phyloP scores from a whole-genome alignment of 192 early-diverging fungal genomes.

The Haplosporangium gracile region DNA sequence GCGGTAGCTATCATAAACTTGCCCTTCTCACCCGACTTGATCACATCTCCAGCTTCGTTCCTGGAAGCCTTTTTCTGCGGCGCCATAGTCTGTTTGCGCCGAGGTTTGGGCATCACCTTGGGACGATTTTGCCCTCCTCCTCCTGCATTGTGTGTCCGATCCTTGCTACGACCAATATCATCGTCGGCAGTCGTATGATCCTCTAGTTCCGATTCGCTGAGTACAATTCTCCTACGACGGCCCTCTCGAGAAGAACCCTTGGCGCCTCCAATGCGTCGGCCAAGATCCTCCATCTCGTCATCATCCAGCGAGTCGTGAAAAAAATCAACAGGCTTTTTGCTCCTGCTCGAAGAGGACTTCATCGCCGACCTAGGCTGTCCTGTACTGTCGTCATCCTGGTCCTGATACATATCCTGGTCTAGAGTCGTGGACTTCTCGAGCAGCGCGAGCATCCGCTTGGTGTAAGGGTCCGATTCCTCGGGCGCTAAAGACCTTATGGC shows the following conservation, averaged over 20 bases:
- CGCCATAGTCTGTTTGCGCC: not conserved
- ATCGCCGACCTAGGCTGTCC: not conserved
- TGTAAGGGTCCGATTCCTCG: slow-evolving; percentile 16
- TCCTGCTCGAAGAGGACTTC: slow-evolving; percentile 12
- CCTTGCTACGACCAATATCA: not conserved
- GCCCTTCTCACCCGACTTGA: not conserved
- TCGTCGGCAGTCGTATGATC: not conserved
- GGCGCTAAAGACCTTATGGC: not conserved
- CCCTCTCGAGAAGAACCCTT: not conserved
- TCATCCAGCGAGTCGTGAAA: slow-evolving; percentile 3
- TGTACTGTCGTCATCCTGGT: not conserved
- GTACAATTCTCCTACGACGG: not conserved
- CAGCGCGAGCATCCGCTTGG: slow-evolving; percentile 21
- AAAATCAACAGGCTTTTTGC: not conserved
- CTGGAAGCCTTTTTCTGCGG: not conserved
- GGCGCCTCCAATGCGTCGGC: not conserved
- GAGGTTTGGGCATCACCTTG: not conserved
- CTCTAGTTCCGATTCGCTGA: not conserved
- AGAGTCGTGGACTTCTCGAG: slow-evolving; percentile 10
- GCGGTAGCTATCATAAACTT: not conserved
- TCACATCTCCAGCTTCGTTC: not conserved
- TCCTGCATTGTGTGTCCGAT: not conserved
- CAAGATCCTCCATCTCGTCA: slow-evolving; percentile 9
- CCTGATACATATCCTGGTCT: not conserved
- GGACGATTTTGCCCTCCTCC: not conserved